phyloP scores from a whole-genome alignment of 2,329 filamentous ascomycete species.

The Aureobasidium sp. region DNA sequence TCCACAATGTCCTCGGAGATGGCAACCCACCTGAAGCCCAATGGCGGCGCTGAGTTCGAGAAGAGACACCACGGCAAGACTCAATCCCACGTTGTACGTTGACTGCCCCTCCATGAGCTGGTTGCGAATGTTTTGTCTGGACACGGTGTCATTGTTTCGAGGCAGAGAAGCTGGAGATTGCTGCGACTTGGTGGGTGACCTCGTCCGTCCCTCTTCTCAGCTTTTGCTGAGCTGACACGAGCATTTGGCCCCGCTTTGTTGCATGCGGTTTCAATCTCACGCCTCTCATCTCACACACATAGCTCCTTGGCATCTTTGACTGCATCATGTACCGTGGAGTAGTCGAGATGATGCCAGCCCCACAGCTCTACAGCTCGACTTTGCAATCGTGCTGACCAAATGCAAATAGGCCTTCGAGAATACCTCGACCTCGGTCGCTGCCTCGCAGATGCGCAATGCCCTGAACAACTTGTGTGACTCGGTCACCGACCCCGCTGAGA shows the following conservation, averaged over 20 bases:
- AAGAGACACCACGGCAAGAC: constrained; percentile 75
- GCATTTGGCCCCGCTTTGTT: background rate
- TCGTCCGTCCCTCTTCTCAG: background rate
- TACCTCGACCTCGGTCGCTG: constrained; percentile 95
- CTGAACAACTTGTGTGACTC: constrained; percentile 88
- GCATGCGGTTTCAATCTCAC: background rate
- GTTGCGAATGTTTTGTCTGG: background rate
- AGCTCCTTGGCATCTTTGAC: background rate
- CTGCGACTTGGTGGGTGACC: background rate
- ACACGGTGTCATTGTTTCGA: background rate
- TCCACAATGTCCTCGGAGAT: constrained; percentile 37
- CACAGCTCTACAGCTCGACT: too few species aligned
- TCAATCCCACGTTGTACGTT: constrained; percentile 74
- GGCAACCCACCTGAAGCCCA: constrained; percentile 74
- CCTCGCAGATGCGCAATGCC: constrained; percentile 97
- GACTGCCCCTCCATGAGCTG: background rate
- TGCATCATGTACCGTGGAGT: background rate
- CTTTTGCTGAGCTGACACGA: background rate
- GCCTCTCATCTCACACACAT: background rate
- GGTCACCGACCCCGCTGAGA: constrained; percentile 66
- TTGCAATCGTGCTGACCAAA: background rate
- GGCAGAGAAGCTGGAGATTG: background rate
- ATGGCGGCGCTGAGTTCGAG: constrained; percentile 39
- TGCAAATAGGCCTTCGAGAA: constrained; percentile 84
- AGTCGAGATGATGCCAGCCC: background rate